Conservation (phyloP, 306 rosid genomes). For the Quercus robur region DNA sequence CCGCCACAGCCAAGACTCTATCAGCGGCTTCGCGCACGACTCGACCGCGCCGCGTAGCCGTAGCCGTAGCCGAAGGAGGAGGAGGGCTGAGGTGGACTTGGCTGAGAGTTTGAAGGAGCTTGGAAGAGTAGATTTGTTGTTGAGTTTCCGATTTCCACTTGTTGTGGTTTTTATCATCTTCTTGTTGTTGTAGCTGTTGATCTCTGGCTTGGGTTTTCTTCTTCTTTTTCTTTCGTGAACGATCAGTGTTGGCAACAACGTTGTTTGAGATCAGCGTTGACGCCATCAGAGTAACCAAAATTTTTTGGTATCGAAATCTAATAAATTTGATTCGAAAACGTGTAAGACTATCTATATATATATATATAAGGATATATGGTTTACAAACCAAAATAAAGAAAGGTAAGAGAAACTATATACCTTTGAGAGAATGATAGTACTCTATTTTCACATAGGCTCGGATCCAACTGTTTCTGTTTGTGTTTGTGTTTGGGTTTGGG, state of each 20-base stretch:
- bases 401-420: not conserved
- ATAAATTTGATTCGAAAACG: not conserved
- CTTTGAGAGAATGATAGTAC: not conserved
- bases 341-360: too few relatives aligned
- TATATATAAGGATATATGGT: too few relatives aligned
- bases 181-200: slow-evolving; percentile 25
- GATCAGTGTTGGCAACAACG: slow-evolving; percentile 40
- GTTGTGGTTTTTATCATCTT: slow-evolving; percentile 31
- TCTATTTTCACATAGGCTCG: not conserved
- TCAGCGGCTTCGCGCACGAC: slow-evolving; percentile 86
- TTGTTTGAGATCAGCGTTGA: slow-evolving; percentile 54
- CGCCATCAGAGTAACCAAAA: slow-evolving; percentile 32
- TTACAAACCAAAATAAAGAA: not conserved
- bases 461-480: not conserved
- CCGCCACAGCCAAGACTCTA: slow-evolving; percentile 72
- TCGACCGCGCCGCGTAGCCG: slow-evolving; percentile 49
- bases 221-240: slow-evolving; percentile 57
- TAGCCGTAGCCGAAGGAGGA: not conserved
- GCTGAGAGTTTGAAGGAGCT: slow-evolving; percentile 63
- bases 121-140: slow-evolving; percentile 73
- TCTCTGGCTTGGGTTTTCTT: slow-evolving; percentile 50
- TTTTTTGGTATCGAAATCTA: not conserved
- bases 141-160: slow-evolving; percentile 79
- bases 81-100: slow-evolving; percentile 36
- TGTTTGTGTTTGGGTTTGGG: too few relatives aligned